Evolutionary conservation across 1,284 basidiomycete genomes (phyloP), one percentile per base, ranked within the genome.

Genomic region (Trichosporon faecale): DNA sequence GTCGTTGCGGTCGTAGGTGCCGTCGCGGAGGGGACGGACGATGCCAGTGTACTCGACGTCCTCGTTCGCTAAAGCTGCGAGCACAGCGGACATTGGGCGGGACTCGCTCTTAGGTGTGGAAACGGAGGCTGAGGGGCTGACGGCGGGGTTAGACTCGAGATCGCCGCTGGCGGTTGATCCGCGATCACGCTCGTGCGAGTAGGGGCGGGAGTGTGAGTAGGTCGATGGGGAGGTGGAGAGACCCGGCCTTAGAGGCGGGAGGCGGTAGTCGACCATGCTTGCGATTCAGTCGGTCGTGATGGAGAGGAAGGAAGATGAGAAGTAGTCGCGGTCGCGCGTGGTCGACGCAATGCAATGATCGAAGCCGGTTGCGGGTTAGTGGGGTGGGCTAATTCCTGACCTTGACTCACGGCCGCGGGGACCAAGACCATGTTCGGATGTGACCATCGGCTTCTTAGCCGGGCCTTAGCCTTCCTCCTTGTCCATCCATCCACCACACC

Each of bases 31-130:
- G 2, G 72, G 72, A n/a, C 65, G 55, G 67, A 73, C 68, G 35
- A 70, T 73, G 31, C 72, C 72, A 2, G 72, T 60, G 64, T 73
- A 70, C 66, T 69, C 69, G 3, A 70, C 65, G 63, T 73, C 72
- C 23, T 67, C 65, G 44, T 55, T 35, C 1, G 72, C 72, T 2
- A 70, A 14, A 1, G 72, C 72, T 7, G 72, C 69, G 11, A 70
- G 66, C 8, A 73, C 68, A 18, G 67, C 63, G 23, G 31, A 57
- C 46, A 67, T 70, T 6, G 68, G 71, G 7, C 67, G 64, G 21
- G 52, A 21, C 29, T 29, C 25, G 65, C 40, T 25, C 35, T 37
- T 64, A 2, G 63, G 63, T 16, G 31, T 29, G n/a, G 63, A 40
- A 25, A 21, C 37, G 23, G 37, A 25, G 23, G 64, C 25, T 6